These are phyloP conservation scores for Agaricus sinodeliciosus DNA, from an alignment of 768 basidiomycete species.

Conservation along the genomic window DNA sequence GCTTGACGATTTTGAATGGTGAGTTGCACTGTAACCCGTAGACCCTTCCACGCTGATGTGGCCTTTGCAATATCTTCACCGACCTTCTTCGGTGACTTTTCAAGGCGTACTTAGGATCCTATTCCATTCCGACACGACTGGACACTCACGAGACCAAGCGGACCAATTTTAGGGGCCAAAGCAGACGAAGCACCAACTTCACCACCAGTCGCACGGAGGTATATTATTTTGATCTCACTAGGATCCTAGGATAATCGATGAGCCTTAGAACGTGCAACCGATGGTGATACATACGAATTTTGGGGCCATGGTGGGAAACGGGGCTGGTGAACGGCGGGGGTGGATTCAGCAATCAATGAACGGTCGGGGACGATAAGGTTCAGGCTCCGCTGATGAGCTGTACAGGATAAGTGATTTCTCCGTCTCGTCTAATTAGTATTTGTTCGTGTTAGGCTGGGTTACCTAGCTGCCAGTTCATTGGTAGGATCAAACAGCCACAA, in stretches of 20 bases:
- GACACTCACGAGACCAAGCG: slow-evolving; percentile 88
- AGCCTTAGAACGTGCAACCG: background rate
- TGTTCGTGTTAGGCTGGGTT: slow-evolving; percentile 28
- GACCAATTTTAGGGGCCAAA: slow-evolving; percentile 99
- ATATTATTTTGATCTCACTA: slow-evolving; percentile 97
- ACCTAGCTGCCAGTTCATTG: slow-evolving; percentile 8
- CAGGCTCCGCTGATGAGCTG: slow-evolving; percentile 44
- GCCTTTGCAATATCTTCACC: slow-evolving; percentile 99
- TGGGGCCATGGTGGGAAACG: slow-evolving; percentile 19
- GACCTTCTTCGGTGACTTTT: slow-evolving; percentile 98
- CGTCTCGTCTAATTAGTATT: slow-evolving; percentile 15
- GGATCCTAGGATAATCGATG: slow-evolving; percentile 65
- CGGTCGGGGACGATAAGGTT: slow-evolving; percentile 42
- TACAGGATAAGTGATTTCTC: slow-evolving; percentile 39
- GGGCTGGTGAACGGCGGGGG: slow-evolving; percentile 14
- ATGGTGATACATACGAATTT: slow-evolving; percentile 14
- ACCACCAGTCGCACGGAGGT: slow-evolving; percentile 97
- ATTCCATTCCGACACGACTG: background rate
- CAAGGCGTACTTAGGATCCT: slow-evolving; percentile 1
- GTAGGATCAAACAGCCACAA: slow-evolving; percentile 16
- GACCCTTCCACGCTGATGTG: slow-evolving; percentile 97
- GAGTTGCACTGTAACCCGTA: slow-evolving; percentile 96
- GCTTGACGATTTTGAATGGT: slow-evolving; percentile 99
- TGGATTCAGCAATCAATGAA: slow-evolving; percentile 5
- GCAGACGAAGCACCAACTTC: slow-evolving; percentile 99